Conservation (phyloP, 169 alveolate species). For the Perkinsus marinus region DNA sequence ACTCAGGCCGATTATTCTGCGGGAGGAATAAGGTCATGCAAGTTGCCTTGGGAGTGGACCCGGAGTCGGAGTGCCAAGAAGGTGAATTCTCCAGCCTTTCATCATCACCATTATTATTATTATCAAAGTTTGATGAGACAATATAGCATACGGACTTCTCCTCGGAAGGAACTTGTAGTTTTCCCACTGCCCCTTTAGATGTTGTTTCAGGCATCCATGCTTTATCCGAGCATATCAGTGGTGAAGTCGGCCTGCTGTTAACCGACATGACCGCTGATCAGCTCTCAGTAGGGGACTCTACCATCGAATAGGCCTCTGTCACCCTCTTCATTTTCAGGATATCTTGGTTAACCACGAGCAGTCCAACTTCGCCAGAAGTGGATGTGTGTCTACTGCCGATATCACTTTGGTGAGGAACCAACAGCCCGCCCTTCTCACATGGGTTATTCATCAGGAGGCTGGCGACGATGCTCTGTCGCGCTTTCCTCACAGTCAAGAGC, state of each 20-base stretch:
- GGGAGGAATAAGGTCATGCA: slow-evolving; percentile 18
- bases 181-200: no score
- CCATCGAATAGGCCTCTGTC: neutral
- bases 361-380: slow-evolving; percentile 10
- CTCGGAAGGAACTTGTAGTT: no score
- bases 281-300: neutral
- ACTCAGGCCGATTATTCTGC: slow-evolving; percentile 1
- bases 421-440: neutral
- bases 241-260: neutral
- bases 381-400: neutral
- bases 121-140: no score
- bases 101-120: no score
- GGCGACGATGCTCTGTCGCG: slow-evolving; percentile 11
- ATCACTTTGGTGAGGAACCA: neutral
- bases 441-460: neutral
- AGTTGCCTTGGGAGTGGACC: slow-evolving; percentile 9
- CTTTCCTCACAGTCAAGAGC: slow-evolving; percentile 16
- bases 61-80: slow-evolving; percentile 3
- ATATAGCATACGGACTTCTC: no score
- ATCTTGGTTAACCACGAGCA: neutral
- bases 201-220: neutral
- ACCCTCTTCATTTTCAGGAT: neutral
- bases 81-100: neutral
- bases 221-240: neutral
- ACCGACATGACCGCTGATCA: neutral